Conservation (phyloP, 148 eudicot genomes). For the Polygonum aviculare region DNA sequence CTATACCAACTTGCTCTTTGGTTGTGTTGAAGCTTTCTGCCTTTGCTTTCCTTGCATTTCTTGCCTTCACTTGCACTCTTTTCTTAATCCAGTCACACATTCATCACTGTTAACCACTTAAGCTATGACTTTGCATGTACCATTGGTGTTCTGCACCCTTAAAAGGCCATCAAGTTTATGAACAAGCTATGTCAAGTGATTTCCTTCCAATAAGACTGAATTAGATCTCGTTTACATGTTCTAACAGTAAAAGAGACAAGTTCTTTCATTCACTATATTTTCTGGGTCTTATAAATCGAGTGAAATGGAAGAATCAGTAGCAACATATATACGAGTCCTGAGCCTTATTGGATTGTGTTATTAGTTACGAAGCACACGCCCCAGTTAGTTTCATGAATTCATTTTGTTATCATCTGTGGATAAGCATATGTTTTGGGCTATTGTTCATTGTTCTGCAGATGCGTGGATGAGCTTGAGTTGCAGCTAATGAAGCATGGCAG, state of each 20-base stretch:
- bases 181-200: neutral
- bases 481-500: constrained; percentile 94
- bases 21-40: neutral
- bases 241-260: neutral
- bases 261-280: neutral
- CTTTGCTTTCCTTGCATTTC: neutral
- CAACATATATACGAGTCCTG: neutral
- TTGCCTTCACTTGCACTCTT: neutral
- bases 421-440: neutral
- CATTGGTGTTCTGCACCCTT: neutral
- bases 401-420: neutral
- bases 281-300: neutral
- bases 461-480: constrained; percentile 94
- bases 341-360: neutral
- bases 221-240: neutral
- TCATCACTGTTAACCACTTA: neutral
- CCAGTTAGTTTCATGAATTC: neutral
- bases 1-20: neutral
- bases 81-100: neutral
- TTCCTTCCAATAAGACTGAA: neutral
- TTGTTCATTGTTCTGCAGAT: constrained; percentile 37
- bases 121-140: neutral
- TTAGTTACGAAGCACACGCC: neutral
- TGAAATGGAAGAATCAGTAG: neutral
- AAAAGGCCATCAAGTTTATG: neutral